A percentile compares a stretch with the other conserved stretches of the same genome.
Conservation (phyloP, 306 rosid species). For the Inga oerstediana region DNA sequence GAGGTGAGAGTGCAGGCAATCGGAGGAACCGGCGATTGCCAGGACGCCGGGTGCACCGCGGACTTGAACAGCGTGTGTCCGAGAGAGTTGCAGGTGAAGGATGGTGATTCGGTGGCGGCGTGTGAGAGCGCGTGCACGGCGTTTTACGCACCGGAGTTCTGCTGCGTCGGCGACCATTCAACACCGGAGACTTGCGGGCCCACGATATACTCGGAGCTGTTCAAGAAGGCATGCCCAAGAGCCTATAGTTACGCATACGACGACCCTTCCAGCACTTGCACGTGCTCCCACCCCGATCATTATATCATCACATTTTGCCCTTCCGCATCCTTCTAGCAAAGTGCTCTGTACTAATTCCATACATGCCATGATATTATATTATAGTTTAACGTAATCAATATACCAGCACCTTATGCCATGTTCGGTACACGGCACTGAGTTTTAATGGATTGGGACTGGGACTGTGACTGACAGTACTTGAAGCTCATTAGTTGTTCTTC, state of each 20-base stretch:
- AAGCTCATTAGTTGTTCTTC: neutral
- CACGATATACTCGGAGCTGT: constrained; percentile 60
- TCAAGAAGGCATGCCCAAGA: constrained; percentile 64
- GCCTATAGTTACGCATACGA: constrained; percentile 76
- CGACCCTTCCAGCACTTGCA: constrained; percentile 69
- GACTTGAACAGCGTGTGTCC: constrained; percentile 61
- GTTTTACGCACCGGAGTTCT: constrained; percentile 54
- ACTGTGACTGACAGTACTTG: no score
- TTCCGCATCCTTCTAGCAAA: constrained; percentile 13
- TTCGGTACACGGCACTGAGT: no score
- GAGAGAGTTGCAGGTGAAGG: constrained; percentile 43
- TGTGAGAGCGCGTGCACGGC: constrained; percentile 72
- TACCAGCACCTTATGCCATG: no score
- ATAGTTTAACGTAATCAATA: neutral
- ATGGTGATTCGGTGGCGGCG: constrained; percentile 47
- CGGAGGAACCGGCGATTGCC: constrained; percentile 65
- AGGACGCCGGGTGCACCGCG: constrained; percentile 60
- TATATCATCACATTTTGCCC: constrained; percentile 67
- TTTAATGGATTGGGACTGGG: no score
- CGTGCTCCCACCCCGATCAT: constrained; percentile 56
- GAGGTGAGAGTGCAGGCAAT: constrained; percentile 55
- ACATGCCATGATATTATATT: neutral
- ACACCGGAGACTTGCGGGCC: constrained; percentile 70
- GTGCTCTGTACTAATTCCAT: neutral
- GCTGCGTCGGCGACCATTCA: constrained; percentile 60